Base-by-base conservation (phyloP, 106 monocot species). In the Platanthera zijinensis region DNA sequence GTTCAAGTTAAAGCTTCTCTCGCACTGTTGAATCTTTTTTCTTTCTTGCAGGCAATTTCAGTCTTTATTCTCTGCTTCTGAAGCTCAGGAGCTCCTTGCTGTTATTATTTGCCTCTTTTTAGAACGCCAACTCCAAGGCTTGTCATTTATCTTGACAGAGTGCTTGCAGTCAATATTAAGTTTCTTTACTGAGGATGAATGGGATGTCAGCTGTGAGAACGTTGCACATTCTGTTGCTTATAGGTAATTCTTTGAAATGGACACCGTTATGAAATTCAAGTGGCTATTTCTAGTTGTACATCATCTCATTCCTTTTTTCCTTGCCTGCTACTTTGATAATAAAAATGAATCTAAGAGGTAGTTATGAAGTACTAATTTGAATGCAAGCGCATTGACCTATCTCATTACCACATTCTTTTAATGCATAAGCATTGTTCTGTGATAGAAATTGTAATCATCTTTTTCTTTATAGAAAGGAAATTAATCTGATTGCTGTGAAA, bases 41-140 rank as follows among this genome's bases (percentile, higher is more conserved):
- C 17, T 70, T 71, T 13, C 49, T 69, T 81, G 51, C 83, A 97
- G 96, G 84, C 86, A 74, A 76, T 49, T 57, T 18, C 61, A 18
- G 46, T 61, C 85, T 8, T 75, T 85, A 13, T 91, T 91, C 79
- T 90, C 91, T 77, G 53, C 59, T 62, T 84, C 82, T 51, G 97
- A 97, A 84, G 87, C 81, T 67, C 87, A 91, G 81, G 91, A 97
- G 52, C 75, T 92, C 14, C 91, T 97, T 57, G 45, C 50, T 67
- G 81, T 89, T 50, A 56, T 94, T 69, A 85, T 94, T 75, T 66
- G 14, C 25, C 50, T 92, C 68, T 77, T 74, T 50, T 84, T 89
- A 67, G 86, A 89, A n/a, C 86, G 91, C 30, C 15, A 84, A 52
- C 83, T 92, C 67, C 83, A 83, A 49, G 92, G 89, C 62, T 77